Base-by-base conservation (phyloP, 169 alveolate species). In the Plasmodium falciparum region DNA sequence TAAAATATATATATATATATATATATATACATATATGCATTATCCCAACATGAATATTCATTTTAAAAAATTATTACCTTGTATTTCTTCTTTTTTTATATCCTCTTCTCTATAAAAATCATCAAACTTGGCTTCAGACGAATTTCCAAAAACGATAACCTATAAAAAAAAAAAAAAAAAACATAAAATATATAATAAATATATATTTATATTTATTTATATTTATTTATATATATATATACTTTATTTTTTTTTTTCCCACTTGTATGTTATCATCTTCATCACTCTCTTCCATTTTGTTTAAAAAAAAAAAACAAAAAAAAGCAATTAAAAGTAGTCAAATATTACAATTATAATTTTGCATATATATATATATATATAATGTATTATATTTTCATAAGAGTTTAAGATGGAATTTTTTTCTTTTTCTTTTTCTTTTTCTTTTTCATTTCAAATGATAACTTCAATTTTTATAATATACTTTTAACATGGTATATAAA, bases 91-190 rank as follows among this genome's bases (percentile, higher is more conserved):
- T 13, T 83, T 70, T n/a, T 8, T 54, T 24, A 45, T 24, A 3
- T 63, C 73, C 33, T 67, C 74, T 83, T 83, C 86, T 22, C 62
- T 83, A 62, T 70, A 70, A 29, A 83, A 71, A 63, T 83, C 91
- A 29, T 83, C 91, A 50, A 83, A 83, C 17, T 83, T 69, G 54
- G 85, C 91, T 50, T 69, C 85, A 17, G 91, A 65, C 52, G 91
- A 67, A 69, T 83, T 83, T 69, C 85, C 91, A 71, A 69, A 83
- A 15, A 83, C 73, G 33, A 83, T 83, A 13, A 83, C 91, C 91
- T 83, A n/a, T 12, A 26, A 33, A 47, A 11, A 47, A 33, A 49
- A 45, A 61, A 67, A 58, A 63, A 3, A 43, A 0, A 13, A 15
- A 61, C n/a, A 69, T 1, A n/a, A n/a, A n/a, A 54, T n/a, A 75